A percentile compares a stretch with the other conserved stretches of the same genome.
phyloP scores from a whole-genome alignment of 257 asterid species.

The Cynanchum wilfordii region DNA sequence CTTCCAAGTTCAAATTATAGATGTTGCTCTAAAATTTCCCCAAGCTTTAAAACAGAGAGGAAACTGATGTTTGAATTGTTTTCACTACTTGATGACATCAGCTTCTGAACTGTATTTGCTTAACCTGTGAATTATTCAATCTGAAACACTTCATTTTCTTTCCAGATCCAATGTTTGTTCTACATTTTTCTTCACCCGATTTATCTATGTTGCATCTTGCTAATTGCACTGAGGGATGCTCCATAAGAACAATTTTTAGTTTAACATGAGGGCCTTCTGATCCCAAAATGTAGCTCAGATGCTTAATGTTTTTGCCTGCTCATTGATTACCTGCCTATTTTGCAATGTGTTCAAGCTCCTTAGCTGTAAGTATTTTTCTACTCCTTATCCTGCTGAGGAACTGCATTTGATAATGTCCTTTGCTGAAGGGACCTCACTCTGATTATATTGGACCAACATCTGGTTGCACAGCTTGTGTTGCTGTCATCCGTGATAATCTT shows the following conservation, averaged over 20 bases:
- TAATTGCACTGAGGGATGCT: background rate
- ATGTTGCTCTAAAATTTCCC: background rate
- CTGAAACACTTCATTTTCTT: background rate
- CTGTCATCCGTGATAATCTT: slow-evolving; percentile 50
- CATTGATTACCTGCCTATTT: background rate
- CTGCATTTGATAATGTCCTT: slow-evolving; percentile 14
- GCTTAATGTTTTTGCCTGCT: background rate
- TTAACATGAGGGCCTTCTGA: background rate
- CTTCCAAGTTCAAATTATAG: background rate
- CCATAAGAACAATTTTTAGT: background rate
- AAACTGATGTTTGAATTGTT: background rate
- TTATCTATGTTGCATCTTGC: background rate
- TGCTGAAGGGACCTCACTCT: slow-evolving; percentile 48
- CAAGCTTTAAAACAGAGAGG: background rate
- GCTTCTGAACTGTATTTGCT: background rate
- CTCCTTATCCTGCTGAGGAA: slow-evolving; percentile 4
- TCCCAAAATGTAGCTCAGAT: background rate
- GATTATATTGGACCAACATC: slow-evolving; percentile 69
- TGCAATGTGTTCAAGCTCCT: slow-evolving; percentile 3
- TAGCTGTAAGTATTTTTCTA: background rate
- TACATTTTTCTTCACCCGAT: background rate
- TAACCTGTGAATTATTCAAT: background rate
- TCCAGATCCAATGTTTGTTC: background rate
- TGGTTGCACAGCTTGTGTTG: slow-evolving; percentile 89
- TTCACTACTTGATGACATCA: background rate